Base-by-base conservation (phyloP, 139 green algal genomes). In the Chlorella sp. region DNA sequence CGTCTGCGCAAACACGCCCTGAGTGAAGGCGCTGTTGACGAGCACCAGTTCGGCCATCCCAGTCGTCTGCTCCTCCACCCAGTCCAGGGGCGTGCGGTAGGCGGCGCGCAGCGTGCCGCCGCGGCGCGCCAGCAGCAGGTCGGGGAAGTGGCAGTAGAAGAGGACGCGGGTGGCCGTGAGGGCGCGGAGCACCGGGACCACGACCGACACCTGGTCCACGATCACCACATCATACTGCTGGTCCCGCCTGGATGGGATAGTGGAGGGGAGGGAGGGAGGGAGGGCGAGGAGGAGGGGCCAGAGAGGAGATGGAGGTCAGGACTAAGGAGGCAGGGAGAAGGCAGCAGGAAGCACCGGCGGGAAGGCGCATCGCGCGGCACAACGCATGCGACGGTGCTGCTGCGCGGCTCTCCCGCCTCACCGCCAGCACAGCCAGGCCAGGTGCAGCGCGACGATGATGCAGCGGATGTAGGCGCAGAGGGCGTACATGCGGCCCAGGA, bases 121-220 rank as follows among this genome's bases (percentile, higher is more conserved):
- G 4, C 74, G 76, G 1, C 46, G 14, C 0, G 84, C 79, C 41
- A 99, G 90, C 68, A 99, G 86, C 41, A 97, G 73, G 83, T 99
- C 96, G 3, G 96, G 96, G 82, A 97, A 99, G 80, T 99, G 96
- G 89, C 96, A 99, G 79, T 99, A 99, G 81, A 98, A 99, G 31
- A 99, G 77, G 9, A 97, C 81, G 58, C 81, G 88, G 36, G 71
- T 64, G 48, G 60, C 31, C n/a, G 84, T 87, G 5, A 93, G 79
- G 35, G 5, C 8, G 38, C 85, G n/a, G 43, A 97, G 79, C 12
- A 97, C 43, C n/a, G 89, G 90, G 35, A 97, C 81, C 0, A 92
- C 89, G 1, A 78, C 87, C 11, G 91, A 93, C 17, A 97, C 89
- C 72, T 97, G 93, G 73, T 98, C 95, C 0, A 91, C 91, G 45